These are phyloP conservation scores for Pilaira anomala DNA, from an alignment of 192 early-diverging fungal species.

Conservation along the genomic window DNA sequence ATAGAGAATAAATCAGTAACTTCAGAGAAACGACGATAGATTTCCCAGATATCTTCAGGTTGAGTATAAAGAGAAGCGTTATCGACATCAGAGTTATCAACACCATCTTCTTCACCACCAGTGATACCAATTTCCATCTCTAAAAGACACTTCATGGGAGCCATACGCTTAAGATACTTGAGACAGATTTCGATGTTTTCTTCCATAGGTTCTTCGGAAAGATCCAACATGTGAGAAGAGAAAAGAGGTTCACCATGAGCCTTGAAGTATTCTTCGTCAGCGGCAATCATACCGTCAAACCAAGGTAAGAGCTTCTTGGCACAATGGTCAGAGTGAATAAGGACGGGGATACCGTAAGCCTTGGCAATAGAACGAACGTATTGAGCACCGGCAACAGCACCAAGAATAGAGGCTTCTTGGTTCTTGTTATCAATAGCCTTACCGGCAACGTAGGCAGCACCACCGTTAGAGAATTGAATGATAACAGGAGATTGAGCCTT, in stretches of 20 bases:
- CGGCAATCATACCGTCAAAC: conserved; percentile 96
- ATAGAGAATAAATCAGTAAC: conserved; percentile 91
- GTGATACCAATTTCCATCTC: conserved; percentile 99
- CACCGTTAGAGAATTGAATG: conserved; percentile 95
- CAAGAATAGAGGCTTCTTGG: conserved; percentile 86
- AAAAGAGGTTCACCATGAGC: conserved; percentile 91
- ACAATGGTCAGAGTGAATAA: conserved; percentile 94
- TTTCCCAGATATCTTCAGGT: conserved; percentile 94
- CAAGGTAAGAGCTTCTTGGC: conserved; percentile 95
- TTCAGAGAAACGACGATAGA: conserved; percentile 84
- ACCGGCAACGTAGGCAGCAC: conserved; percentile 87
- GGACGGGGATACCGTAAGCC: conserved; percentile 50
- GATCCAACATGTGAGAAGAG: conserved; percentile 98
- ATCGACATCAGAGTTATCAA: conserved; percentile 92
- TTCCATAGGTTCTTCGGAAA: conserved; percentile 90
- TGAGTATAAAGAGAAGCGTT: conserved; percentile 91
- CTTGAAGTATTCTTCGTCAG: conserved; percentile 95
- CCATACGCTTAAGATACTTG: conserved; percentile 92
- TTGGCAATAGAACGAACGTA: conserved; percentile 36
- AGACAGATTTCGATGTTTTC: conserved; percentile 90
- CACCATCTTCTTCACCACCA: conserved; percentile 98
- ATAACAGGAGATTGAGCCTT: conserved; percentile 91
- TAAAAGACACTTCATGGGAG: conserved; percentile 79
- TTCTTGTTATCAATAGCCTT: conserved; percentile 89
- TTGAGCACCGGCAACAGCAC: conserved; percentile 88